Conservation (phyloP, 1,284 basidiomycete species). For the Amylostereum chailletii region DNA sequence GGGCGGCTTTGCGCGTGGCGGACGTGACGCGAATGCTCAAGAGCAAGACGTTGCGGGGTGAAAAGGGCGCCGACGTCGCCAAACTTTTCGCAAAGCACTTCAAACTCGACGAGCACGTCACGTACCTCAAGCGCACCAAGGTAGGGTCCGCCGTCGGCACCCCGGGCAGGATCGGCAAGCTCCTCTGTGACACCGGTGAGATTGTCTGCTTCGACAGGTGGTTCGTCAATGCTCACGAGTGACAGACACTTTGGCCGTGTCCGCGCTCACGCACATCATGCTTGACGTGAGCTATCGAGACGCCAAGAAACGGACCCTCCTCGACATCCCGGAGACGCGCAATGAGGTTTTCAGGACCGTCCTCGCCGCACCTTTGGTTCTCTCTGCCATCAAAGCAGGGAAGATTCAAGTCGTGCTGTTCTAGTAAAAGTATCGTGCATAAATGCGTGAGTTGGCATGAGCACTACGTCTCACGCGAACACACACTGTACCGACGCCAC, state of each 20-base stretch:
- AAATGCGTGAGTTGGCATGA: not conserved
- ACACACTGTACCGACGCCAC: too few species aligned
- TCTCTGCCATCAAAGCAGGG: conserved; percentile 56
- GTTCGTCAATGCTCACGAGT: conserved; percentile 4
- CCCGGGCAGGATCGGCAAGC: conserved; percentile 72
- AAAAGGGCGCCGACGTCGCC: conserved; percentile 76
- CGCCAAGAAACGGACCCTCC: conserved; percentile 61
- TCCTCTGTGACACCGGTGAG: conserved; percentile 69
- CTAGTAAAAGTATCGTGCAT: conserved; percentile 23
- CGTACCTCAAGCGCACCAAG: conserved; percentile 67
- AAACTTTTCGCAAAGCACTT: conserved; percentile 85
- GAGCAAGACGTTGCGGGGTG: conserved; percentile 56
- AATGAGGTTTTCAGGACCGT: conserved; percentile 74
- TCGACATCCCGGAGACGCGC: conserved; percentile 77
- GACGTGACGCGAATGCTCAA: conserved; percentile 68
- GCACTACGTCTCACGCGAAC: not conserved
- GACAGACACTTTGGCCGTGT: conserved; percentile 58
- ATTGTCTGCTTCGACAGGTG: not conserved
- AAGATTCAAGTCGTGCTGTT: conserved; percentile 73
- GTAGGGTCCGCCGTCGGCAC: conserved; percentile 76
- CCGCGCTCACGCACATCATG: conserved; percentile 74
- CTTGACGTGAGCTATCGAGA: conserved; percentile 67
- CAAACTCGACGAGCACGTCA: conserved; percentile 73
- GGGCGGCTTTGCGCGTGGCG: conserved; percentile 71
- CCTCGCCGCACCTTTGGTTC: conserved; percentile 50